Evolutionary conservation across 2,329 filamentous ascomycete genomes (phyloP), one percentile per base, ranked within the genome.

Genomic region (Diaporthe batatas): DNA sequence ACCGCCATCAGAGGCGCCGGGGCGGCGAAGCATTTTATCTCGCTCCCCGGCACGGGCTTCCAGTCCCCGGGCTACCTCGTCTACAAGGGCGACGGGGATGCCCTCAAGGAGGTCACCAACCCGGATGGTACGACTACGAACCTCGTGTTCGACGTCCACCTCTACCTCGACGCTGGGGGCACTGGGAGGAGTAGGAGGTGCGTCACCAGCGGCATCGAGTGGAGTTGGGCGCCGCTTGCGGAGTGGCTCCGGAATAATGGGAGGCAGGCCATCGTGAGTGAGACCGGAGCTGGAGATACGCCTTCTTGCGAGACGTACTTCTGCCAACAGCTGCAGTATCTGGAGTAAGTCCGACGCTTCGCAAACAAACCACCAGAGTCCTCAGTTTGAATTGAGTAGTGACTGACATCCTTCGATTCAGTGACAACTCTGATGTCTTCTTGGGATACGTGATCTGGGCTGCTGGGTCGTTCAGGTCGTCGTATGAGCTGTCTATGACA

Each of bases 1-100:
- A 90, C 87, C 0, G 91, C 90, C 2, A 92, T 93, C 76, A 87
- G 91, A 36, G 80, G 86, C 51, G 87, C 89, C 2, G 91, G 90
- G 12, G 90, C 90, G 18, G 86, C 83, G 1, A 82, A 81, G n/a
- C 89, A 92, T 74, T 86, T 88, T 76, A 91, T 92, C 75, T 83
- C 92, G 5, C 84, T 92, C 0, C 88, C 91, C 0, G 91, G 91
- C 0, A 90, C 85, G 57, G 87, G 89, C 78, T 92, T 71, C 68
- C 76, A 75, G 25, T 75, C 72, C 8, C 84, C 81, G 39, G 81
- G 82, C 0, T 84, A 88, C 70, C 82, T 89, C 49, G 82, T 82
- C 10, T 84, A 81, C 44, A 86, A 86, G 0, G 87, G 86, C 11
- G 54, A 42, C 12, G 87, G 85, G 0, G 85, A 84, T 0, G 85